Conservation (phyloP, 2,329 filamentous ascomycete genomes). For the Talaromyces funiculosus region DNA sequence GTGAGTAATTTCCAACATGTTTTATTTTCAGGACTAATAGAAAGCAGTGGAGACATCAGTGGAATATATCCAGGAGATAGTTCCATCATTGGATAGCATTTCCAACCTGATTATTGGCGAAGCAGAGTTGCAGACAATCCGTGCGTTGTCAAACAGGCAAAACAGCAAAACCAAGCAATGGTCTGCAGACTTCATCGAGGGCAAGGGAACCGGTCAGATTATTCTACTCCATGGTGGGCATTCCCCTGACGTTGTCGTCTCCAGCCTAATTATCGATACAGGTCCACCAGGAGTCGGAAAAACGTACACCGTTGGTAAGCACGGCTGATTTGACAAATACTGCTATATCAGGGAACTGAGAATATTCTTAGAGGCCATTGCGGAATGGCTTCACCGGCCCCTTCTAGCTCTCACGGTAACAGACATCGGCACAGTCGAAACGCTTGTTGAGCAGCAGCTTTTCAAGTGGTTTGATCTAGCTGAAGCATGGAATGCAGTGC, state of each 20-base stretch:
- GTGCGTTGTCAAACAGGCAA: background rate
- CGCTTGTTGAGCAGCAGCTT: background rate
- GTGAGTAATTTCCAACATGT: background rate
- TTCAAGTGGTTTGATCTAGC: constrained; percentile 2
- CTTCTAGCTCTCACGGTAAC: constrained; percentile 1
- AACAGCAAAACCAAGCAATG: background rate
- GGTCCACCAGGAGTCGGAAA: background rate
- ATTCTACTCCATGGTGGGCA: background rate
- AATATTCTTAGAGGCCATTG: background rate
- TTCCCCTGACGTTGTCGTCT: background rate
- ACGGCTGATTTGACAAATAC: background rate
- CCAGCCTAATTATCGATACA: background rate
- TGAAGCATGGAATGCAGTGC: constrained; percentile 1
- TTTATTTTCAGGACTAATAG: background rate
- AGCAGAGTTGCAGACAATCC: background rate
- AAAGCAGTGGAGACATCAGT: background rate
- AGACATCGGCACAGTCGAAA: background rate
- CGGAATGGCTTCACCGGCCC: constrained; percentile 2
- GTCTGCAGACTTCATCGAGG: constrained; percentile 3
- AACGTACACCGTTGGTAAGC: background rate
- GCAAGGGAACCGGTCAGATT: constrained; percentile 2
- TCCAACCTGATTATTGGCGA: background rate
- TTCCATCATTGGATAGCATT: background rate
- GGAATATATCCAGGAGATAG: background rate
- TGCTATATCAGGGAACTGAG: background rate